Evolutionary conservation across 2,329 filamentous ascomycete species (phyloP), one percentile per base, ranked within the genome.

Genomic region (Paecilomyces variotii): DNA sequence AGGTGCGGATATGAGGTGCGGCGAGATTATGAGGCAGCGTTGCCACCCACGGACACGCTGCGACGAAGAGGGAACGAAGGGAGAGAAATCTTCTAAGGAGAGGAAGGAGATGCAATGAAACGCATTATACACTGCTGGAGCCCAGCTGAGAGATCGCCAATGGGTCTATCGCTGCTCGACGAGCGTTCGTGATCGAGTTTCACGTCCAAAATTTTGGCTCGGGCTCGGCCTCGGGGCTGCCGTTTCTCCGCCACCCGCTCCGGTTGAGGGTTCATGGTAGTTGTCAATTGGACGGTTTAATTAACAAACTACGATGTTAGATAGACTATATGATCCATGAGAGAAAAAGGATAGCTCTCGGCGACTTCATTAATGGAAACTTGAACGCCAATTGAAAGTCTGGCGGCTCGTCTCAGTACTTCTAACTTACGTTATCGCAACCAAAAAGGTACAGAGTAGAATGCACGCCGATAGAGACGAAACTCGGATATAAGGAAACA

Each of bases 1-100:
- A 62, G 58, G 58, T 62, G 62, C 64, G 65, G 65, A 69, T 67
- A 63, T 63, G 59, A 59, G 59, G 60, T 61, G 63, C 59, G 35
- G 60, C 52, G 59, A 56, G 55, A 52, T 59, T 55, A 57, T 11
- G 59, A 58, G 56, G 59, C 51, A 56, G 57, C 58, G 51, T 54
- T 59, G 64, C 60, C 62, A 62, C 63, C 57, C 49, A 49, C 26
- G 58, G 51, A 62, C 54, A 52, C 57, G 58, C 57, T 55, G 52
- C 27, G 54, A 53, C 55, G 54, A 50, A 59, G 30, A 39, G 26
- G 53, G 19, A 62, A 35, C 30, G 60, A 60, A 51, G 56, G 32
- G 19, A 50, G 53, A 28, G 27, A 39, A 6, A 5, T 19, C 5
- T 45, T 28, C 24, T 60, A 59, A 58, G 26, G 56, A 45, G 39